These are phyloP conservation scores for Scheffersomyces stipitis DNA, from an alignment of 805 yeast species.

Conservation along the genomic window DNA sequence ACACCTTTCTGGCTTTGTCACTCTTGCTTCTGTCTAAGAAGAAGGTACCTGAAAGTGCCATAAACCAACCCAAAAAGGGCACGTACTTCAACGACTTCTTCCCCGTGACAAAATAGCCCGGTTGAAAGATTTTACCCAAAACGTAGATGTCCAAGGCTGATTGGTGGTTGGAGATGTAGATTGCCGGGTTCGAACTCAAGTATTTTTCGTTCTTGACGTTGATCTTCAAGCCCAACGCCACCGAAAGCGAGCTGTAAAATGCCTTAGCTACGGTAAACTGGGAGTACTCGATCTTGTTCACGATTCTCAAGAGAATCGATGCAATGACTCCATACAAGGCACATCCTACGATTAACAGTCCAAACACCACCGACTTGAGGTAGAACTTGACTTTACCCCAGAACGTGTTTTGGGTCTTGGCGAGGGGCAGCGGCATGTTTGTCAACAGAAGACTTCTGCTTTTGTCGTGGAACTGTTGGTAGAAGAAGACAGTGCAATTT, in stretches of 20 bases:
- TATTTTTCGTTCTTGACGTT: conserved; percentile 65
- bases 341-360: conserved; percentile 53
- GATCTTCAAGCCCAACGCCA: conserved; percentile 67
- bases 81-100: conserved; percentile 78
- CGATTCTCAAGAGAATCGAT: conserved; percentile 60
- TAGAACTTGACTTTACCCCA: conserved; percentile 44
- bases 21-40: conserved; percentile 83
- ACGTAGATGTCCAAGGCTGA: conserved; percentile 80
- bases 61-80: conserved; percentile 97
- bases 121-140: conserved; percentile 82
- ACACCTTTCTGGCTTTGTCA: conserved; percentile 70
- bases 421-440: no score
- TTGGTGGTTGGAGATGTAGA: conserved; percentile 87
- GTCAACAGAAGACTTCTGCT: no score
- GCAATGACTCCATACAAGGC: conserved; percentile 78
- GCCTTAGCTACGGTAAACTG: conserved; percentile 91
- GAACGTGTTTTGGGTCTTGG: no score
- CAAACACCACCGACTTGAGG: conserved; percentile 54
- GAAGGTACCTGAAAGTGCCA: conserved; percentile 86
- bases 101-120: conserved; percentile 88
- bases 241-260: conserved; percentile 63
- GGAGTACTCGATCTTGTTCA: conserved; percentile 76
- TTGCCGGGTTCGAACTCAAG: conserved; percentile 61
- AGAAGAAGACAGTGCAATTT: no score
- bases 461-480: no score